Evolutionary conservation across 2,329 filamentous ascomycete genomes (phyloP).

Genomic region (Amauroascus niger): DNA sequence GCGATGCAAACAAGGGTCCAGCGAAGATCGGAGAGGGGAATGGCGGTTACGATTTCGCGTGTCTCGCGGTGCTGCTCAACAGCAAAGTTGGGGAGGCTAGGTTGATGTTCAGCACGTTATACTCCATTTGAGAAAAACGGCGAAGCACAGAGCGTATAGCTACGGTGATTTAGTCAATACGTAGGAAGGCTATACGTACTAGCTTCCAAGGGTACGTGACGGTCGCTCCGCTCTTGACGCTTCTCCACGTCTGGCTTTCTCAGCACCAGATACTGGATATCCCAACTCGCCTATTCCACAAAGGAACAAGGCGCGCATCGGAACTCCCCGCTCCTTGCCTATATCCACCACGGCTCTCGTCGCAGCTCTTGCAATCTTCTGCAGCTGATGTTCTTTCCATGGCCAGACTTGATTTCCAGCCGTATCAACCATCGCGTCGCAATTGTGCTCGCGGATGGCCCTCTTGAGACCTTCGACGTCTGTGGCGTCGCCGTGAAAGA

Average conservation of each 20-base stretch:
- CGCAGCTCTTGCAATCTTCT: slow-evolving; percentile 29
- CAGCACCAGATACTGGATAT: slow-evolving; percentile 26
- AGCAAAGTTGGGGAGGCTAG: slow-evolving; percentile 25
- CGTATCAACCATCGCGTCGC: slow-evolving; percentile 35
- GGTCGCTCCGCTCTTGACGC: not conserved
- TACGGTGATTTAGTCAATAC: too few species aligned
- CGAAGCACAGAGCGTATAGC: too few species aligned
- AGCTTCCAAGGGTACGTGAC: slow-evolving; percentile 27
- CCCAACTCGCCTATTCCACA: slow-evolving; percentile 30
- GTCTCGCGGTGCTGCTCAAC: slow-evolving; percentile 31
- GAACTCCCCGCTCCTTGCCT: slow-evolving; percentile 25
- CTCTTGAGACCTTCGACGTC: slow-evolving; percentile 28
- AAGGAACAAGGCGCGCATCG: slow-evolving; percentile 34
- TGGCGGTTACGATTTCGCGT: slow-evolving; percentile 22
- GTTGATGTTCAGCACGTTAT: slow-evolving; percentile 9
- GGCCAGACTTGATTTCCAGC: slow-evolving; percentile 36
- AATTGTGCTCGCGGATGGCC: slow-evolving; percentile 30
- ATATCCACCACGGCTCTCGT: slow-evolving; percentile 28
- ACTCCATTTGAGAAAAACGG: not conserved
- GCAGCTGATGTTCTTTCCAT: slow-evolving; percentile 28
- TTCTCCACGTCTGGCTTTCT: not conserved
- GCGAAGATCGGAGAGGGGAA: slow-evolving; percentile 24
- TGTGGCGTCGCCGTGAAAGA: slow-evolving; percentile 34
- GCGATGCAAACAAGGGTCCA: slow-evolving; percentile 35
- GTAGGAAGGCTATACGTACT: slow-evolving; percentile 21